Evolutionary conservation across 2,329 filamentous ascomycete genomes (phyloP).

Genomic region (Davidsoniella virescens): DNA sequence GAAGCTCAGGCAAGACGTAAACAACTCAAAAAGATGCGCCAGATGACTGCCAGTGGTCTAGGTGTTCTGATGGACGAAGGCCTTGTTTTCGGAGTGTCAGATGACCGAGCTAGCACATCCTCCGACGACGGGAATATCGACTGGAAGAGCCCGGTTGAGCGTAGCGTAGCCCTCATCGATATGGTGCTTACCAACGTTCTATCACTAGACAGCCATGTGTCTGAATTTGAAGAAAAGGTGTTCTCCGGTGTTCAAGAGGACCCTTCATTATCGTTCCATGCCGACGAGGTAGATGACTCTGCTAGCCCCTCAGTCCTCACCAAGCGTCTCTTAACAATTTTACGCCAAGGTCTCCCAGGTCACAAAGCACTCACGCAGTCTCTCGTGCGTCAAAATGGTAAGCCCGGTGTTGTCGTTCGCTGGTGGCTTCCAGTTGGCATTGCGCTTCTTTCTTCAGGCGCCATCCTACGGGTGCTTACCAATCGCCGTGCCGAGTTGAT

Average conservation of each 20-base stretch:
- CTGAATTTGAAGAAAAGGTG: constrained; percentile 49
- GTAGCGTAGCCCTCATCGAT: constrained; percentile 73
- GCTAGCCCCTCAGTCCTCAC: constrained; percentile 45
- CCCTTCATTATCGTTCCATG: constrained; percentile 37
- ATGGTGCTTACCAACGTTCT: constrained; percentile 61
- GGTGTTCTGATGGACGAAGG: constrained; percentile 81
- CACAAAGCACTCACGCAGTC: constrained; percentile 42
- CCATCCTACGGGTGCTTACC: constrained; percentile 62
- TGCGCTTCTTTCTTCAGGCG: constrained; percentile 68
- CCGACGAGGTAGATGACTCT: constrained; percentile 23
- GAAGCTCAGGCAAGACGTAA: constrained; percentile 62
- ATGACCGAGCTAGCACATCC: constrained; percentile 20
- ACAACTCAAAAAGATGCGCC: constrained; percentile 52
- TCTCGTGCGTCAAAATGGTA: constrained; percentile 50
- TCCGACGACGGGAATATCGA: constrained; percentile 29
- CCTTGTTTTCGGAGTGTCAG: constrained; percentile 48
- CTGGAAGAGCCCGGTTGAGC: constrained; percentile 58
- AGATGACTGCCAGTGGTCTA: constrained; percentile 71
- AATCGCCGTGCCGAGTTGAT: constrained; percentile 62
- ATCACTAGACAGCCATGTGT: constrained; percentile 42
- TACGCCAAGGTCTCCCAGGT: constrained; percentile 50
- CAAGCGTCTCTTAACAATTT: constrained; percentile 49
- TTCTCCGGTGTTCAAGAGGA: constrained; percentile 47
- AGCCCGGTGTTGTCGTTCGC: constrained; percentile 56
- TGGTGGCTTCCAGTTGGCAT: constrained; percentile 73